Evolutionary conservation across 331 rosid species (phyloP).

Genomic region (Telfairia occidentalis): DNA sequence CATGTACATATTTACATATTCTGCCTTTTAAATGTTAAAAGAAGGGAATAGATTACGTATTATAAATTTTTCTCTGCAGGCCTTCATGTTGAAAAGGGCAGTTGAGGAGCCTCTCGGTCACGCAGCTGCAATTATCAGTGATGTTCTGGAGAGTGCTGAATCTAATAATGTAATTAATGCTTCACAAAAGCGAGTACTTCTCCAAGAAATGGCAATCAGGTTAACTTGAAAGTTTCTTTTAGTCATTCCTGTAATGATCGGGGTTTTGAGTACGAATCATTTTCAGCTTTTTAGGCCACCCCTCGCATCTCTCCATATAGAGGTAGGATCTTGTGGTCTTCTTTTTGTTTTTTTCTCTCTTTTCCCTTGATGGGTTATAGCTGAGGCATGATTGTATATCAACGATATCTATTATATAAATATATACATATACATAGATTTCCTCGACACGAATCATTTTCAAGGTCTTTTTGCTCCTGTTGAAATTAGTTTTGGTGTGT

Average conservation of each 20-base stretch:
- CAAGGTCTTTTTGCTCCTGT: not conserved
- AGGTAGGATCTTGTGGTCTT: constrained; percentile 17
- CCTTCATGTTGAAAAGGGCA: constrained; percentile 80
- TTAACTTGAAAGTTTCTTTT: constrained; percentile 32
- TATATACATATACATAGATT: constrained; percentile 13
- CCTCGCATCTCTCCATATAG: constrained; percentile 6
- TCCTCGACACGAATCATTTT: not conserved
- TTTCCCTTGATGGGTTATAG: constrained; percentile 6
- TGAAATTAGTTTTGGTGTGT: not conserved
- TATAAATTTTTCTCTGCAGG: constrained; percentile 35
- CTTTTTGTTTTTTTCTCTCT: not conserved
- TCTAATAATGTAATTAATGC: constrained; percentile 66
- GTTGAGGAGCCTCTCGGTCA: constrained; percentile 94
- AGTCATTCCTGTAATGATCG: constrained; percentile 16
- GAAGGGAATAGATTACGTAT: not conserved
- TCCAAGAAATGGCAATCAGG: constrained; percentile 85
- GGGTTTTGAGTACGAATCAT: constrained; percentile 29
- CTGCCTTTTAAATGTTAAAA: not conserved
- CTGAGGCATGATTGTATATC: constrained; percentile 30
- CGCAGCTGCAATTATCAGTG: constrained; percentile 80
- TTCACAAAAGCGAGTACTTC: constrained; percentile 77
- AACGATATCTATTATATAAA: constrained; percentile 23
- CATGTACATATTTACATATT: not conserved
- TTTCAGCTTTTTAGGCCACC: constrained; percentile 8
- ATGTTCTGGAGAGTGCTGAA: constrained; percentile 85